A percentile compares a stretch with the other conserved stretches of the same genome.
Conservation (phyloP, 352 stramenopile genomes). For the Globisporangium yorkense region DNA sequence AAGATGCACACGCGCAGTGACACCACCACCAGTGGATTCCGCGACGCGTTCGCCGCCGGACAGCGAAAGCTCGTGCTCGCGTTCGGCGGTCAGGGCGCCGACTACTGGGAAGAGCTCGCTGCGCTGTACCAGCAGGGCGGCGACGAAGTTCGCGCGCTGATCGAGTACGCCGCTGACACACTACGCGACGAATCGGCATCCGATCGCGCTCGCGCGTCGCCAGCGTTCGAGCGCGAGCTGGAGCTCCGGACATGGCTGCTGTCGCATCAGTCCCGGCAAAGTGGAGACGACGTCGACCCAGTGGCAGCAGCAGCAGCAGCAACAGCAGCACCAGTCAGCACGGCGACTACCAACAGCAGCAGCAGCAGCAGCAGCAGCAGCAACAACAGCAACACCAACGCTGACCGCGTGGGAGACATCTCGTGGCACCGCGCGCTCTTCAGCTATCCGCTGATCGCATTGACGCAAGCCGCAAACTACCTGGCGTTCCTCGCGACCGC, state of each 20-base stretch:
- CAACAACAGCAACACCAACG: not conserved
- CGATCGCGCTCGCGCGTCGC: conserved; percentile 17
- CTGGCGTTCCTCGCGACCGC: conserved; percentile 53
- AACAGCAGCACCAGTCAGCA: not conserved
- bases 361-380: not conserved
- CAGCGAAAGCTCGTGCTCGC: conserved; percentile 34
- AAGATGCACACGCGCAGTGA: conserved; percentile 14
- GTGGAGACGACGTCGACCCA: no score
- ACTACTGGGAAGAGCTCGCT: conserved; percentile 62
- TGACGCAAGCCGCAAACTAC: conserved; percentile 79
- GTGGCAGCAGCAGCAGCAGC: not conserved
- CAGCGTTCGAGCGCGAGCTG: conserved; percentile 42
- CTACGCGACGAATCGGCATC: conserved; percentile 45
- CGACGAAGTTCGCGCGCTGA: conserved; percentile 27
- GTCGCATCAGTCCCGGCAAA: no score
- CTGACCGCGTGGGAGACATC: not conserved
- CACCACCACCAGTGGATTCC: not conserved
- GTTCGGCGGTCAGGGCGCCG: conserved; percentile 66
- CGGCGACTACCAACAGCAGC: conserved; percentile 10
- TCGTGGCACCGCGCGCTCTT: conserved; percentile 46
- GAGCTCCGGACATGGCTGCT: conserved; percentile 53
- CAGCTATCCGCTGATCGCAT: conserved; percentile 74
- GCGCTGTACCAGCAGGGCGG: conserved; percentile 33
- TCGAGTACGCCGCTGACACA: conserved; percentile 36
- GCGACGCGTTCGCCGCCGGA: conserved; percentile 5